Base-by-base conservation (phyloP, 176 grass and related monocot genomes). In the Neostapfia colusana region DNA sequence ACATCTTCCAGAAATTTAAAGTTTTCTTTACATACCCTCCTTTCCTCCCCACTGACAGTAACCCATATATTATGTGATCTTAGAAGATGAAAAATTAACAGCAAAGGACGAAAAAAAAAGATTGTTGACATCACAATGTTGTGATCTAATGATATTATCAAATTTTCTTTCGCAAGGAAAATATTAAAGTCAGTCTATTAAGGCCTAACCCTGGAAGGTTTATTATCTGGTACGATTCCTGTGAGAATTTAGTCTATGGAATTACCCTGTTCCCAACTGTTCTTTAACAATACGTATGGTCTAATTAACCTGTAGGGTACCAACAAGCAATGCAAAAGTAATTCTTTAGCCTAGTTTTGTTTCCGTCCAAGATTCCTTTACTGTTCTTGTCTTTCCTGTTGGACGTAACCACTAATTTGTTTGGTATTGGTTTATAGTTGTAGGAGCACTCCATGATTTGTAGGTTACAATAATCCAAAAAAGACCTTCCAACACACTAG, bases 401-500 rank as follows among this genome's bases (percentile, higher is more conserved):
- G 75, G 80, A 88, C 48, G 25, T 44, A 68, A 63, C 26, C 25
- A 17, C 60, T 45, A 67, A 15, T 74, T 79, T 79, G 63, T 79
- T 61, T 63, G 26, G 26, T 48, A 48, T 21, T 28, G 21, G 73
- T 49, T 31, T 84, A 20, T 75, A 70, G 38, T 39, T 84, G 70
- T 70, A 80, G 63, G n/a, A 24, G 56, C 18, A 16, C n/a, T 39
- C 6, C 46, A 62, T 79, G 70, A 69, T 63, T 75, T 84, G 63
- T 57, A 55, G 26, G 37, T 63, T 75, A 65, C 64, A 24, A 8
- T 40, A 13, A 84, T 25, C 86, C 44, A 70, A 76, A 56, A 88
- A 80, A 45, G 63, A 65, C 63, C 63, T 41, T 51, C 86, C 81
- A 84, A 75, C 55, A 25, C 46, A 56, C 61, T 76, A 23, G 77